Evolutionary conservation across 192 early-diverging fungal species (phyloP), one percentile per base, ranked within the genome.

Genomic region (Kappamyces sp.): DNA sequence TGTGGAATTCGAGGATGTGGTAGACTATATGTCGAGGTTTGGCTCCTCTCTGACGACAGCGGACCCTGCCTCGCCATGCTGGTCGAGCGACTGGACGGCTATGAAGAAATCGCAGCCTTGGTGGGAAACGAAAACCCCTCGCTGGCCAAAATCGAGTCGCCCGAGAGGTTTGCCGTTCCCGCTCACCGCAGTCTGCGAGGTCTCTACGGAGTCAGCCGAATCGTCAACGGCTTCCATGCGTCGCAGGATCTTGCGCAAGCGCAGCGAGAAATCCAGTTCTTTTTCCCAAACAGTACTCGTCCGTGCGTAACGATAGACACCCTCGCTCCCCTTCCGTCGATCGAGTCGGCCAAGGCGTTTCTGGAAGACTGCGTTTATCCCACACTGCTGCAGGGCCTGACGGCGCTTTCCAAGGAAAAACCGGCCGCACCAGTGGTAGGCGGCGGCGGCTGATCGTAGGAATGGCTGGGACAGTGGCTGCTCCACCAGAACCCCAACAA

Each of bases 381-480:
- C 15, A 61, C 66, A 2, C 59, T 80, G 15, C 49, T 69, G 12
- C 60, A 74, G 33, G 78, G 78, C 1, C 65, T 80, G n/a, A 76
- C 78, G 9, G 66, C 70, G 57, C 47, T 80, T 36, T 76, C 71
- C 66, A 76, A 80, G 51, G 72, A 68, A 50, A 80, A 80, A 52
- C 78, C 78, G 5, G 68, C 65, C 31, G 74, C 76, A 40, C 78
- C 78, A 36, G 68, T 69, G 29, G 72, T 74, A 62, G 37, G 54
- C 47, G 41, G 22, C 22, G 22, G 22, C 4, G 5, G 12, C 45
- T 58, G 45, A 45, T 45, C 14, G 5, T 36, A 58, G 55, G 55
- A 42, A 58, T 58, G 55, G 55, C 42, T 58, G 0, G 55, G 55
- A 29, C 32, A 58, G 15, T 58, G 55, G 55, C 15, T 58, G 42